Conservation (phyloP, 2,329 filamentous ascomycete genomes). For the Fusarium sororula region DNA sequence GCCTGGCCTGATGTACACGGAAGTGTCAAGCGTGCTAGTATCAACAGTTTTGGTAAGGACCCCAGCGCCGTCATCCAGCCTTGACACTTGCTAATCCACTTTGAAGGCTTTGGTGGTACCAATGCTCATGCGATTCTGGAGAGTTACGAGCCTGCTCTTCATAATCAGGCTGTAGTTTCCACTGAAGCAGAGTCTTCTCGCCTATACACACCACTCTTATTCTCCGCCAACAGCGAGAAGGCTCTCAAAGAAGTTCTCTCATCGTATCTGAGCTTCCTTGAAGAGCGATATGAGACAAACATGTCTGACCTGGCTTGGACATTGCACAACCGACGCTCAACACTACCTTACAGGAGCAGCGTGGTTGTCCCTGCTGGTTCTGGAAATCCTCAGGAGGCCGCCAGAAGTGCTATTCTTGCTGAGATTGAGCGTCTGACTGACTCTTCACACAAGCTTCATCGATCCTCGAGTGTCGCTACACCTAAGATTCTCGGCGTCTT, state of each 20-base stretch:
- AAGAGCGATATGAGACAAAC: background rate
- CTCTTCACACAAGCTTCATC: background rate
- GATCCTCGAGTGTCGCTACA: background rate
- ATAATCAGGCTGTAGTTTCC: no score
- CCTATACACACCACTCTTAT: background rate
- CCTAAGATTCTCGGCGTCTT: background rate
- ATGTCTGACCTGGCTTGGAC: background rate
- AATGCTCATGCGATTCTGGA: constrained; percentile 21
- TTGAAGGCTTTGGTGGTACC: constrained; percentile 6
- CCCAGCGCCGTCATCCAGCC: accelerated
- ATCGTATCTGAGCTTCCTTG: background rate
- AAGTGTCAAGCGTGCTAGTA: background rate
- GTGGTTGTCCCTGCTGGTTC: background rate
- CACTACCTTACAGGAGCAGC: background rate
- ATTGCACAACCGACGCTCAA: background rate
- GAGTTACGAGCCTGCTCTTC: background rate
- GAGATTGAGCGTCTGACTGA: background rate
- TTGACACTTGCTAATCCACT: no score
- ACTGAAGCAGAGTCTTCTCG: background rate
- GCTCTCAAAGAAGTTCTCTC: background rate
- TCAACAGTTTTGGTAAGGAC: background rate
- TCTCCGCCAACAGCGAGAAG: background rate
- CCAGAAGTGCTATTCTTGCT: background rate
- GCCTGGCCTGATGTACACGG: background rate
- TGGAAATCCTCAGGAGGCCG: background rate